These are phyloP conservation scores for Podila horticola DNA, from an alignment of 192 early-diverging fungal genomes.

Conservation along the genomic window DNA sequence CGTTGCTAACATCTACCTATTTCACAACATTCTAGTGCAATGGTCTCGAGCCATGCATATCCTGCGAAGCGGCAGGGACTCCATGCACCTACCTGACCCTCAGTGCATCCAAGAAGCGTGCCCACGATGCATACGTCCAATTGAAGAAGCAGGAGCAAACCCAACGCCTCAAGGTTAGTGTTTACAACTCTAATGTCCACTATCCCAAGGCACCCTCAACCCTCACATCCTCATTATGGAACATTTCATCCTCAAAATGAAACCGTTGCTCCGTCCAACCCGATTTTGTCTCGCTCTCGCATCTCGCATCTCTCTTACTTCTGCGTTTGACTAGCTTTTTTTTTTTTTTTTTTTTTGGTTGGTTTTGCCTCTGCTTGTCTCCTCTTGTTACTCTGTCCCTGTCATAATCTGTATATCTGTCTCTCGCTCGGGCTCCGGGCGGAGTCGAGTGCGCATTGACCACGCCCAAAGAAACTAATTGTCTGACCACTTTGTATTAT, in stretches of 20 bases:
- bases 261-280: too few relatives aligned
- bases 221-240: neutral
- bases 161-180: slow-evolving; percentile 31
- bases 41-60: slow-evolving; percentile 39
- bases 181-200: too few relatives aligned
- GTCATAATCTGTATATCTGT: too few relatives aligned
- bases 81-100: slow-evolving; percentile 34
- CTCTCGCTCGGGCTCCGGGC: too few relatives aligned
- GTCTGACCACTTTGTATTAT: too few relatives aligned
- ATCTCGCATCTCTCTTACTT: neutral
- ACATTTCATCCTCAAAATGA: too few relatives aligned
- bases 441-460: too few relatives aligned
- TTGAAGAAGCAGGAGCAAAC: slow-evolving; percentile 21
- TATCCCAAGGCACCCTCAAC: neutral
- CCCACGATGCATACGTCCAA: slow-evolving; percentile 32
- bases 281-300: too few relatives aligned
- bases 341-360: too few relatives aligned
- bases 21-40: slow-evolving; percentile 21
- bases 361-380: too few relatives aligned
- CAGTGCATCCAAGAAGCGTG: slow-evolving; percentile 19
- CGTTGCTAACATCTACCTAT: neutral
- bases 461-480: too few relatives aligned
- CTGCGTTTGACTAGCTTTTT: neutral
- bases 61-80: slow-evolving; percentile 17
- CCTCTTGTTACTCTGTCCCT: too few relatives aligned